These are phyloP conservation scores for Thelonectria rubi DNA, from an alignment of 2,329 filamentous ascomycete genomes.

Conservation along the genomic window DNA sequence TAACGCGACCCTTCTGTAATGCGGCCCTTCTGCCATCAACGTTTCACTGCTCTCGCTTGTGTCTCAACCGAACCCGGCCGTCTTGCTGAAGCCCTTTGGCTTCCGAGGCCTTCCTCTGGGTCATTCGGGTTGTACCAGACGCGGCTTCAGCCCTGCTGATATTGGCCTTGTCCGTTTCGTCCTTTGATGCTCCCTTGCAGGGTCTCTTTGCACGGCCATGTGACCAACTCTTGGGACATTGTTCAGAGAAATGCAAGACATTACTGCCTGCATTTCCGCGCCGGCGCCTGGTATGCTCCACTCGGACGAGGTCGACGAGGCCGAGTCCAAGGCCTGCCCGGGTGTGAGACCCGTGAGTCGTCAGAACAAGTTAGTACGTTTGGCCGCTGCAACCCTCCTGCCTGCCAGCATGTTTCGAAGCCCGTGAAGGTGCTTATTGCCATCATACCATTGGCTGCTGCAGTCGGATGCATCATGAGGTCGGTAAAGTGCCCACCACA, in stretches of 20 bases:
- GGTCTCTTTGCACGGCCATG: slow-evolving; percentile 11
- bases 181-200: slow-evolving; percentile 2
- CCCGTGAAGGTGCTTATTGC: slow-evolving; percentile 21
- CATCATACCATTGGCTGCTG: slow-evolving; percentile 29
- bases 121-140: neutral
- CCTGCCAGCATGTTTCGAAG: slow-evolving; percentile 8
- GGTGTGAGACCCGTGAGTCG: slow-evolving; percentile 10
- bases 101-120: neutral
- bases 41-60: neutral
- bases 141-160: slow-evolving; percentile 14
- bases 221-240: slow-evolving; percentile 14
- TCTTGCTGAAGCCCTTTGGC: neutral
- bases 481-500: slow-evolving; percentile 26
- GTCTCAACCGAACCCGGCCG: neutral
- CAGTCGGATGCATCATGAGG: slow-evolving; percentile 36
- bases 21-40: neutral
- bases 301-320: slow-evolving; percentile 15
- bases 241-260: slow-evolving; percentile 26
- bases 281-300: slow-evolving; percentile 11
- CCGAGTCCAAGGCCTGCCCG: slow-evolving; percentile 8
- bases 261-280: slow-evolving; percentile 26
- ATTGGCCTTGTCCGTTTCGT: slow-evolving; percentile 7
- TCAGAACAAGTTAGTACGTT: slow-evolving; percentile 12
- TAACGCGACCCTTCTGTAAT: neutral
- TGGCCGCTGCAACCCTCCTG: slow-evolving; percentile 14